These are phyloP conservation scores for Dissoconium aciculare DNA, from an alignment of 2,329 filamentous ascomycete species.

Conservation along the genomic window DNA sequence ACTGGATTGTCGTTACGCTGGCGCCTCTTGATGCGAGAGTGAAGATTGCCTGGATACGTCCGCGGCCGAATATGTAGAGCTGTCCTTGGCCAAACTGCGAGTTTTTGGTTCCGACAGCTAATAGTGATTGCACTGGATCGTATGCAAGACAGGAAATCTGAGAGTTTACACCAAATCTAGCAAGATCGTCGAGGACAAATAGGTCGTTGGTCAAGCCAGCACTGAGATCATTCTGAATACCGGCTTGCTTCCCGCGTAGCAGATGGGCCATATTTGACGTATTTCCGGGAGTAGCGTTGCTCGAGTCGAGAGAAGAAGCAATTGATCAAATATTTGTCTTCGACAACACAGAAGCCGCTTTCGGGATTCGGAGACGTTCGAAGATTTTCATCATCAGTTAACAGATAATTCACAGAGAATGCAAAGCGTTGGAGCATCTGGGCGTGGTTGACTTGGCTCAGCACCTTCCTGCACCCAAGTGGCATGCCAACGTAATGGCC, in stretches of 20 bases:
- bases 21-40: slow-evolving; percentile 50
- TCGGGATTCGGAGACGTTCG: no score
- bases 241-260: slow-evolving; percentile 80
- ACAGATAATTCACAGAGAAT: no score
- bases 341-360: no score
- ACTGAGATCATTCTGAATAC: slow-evolving; percentile 82
- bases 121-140: slow-evolving; percentile 82
- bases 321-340: no score
- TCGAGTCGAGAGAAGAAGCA: no score
- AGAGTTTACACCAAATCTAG: slow-evolving; percentile 57
- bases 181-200: slow-evolving; percentile 69
- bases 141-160: slow-evolving; percentile 67
- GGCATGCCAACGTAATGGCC: no score
- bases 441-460: no score
- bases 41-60: slow-evolving; percentile 62
- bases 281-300: no score
- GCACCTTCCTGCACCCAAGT: no score
- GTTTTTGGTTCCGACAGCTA: slow-evolving; percentile 82
- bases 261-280: slow-evolving; percentile 66
- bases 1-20: slow-evolving; percentile 64
- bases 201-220: slow-evolving; percentile 61
- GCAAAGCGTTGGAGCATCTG: no score
- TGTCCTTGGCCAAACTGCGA: slow-evolving; percentile 73
- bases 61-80: slow-evolving; percentile 78
- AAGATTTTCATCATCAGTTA: no score